Conservation (phyloP, 768 basidiomycete species). For the Suillus subalutaceus region DNA sequence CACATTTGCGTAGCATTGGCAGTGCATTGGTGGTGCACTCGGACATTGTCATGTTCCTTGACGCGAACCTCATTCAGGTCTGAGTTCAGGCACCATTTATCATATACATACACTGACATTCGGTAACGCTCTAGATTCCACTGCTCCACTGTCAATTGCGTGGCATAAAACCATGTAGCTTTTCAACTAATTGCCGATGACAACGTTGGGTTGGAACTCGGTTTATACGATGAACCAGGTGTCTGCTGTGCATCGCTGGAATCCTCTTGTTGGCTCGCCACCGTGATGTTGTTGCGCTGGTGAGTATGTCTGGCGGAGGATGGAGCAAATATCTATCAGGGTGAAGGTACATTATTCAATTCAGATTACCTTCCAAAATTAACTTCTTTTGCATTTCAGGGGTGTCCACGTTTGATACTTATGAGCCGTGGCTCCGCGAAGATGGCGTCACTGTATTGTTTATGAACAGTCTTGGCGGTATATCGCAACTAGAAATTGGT, state of each 20-base stretch:
- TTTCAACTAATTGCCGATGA: slow-evolving; percentile 12
- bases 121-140: background rate
- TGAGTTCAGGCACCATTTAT: background rate
- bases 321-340: slow-evolving; percentile 16
- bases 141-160: background rate
- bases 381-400: background rate
- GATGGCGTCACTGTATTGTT: slow-evolving; percentile 44
- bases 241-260: slow-evolving; percentile 25
- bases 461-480: slow-evolving; percentile 59
- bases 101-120: background rate
- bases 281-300: slow-evolving; percentile 33
- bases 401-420: background rate
- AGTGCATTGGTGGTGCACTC: slow-evolving; percentile 43
- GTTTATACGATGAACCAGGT: slow-evolving; percentile 59
- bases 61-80: slow-evolving; percentile 23
- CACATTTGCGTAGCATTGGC: slow-evolving; percentile 37
- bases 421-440: slow-evolving; percentile 22
- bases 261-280: slow-evolving; percentile 29
- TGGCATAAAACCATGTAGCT: background rate
- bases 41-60: slow-evolving; percentile 66
- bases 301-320: slow-evolving; percentile 20
- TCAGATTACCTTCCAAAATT: background rate
- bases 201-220: slow-evolving; percentile 49
- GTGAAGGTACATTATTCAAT: slow-evolving; percentile 4
- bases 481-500: slow-evolving; percentile 54